Evolutionary conservation across 2,329 filamentous ascomycete species (phyloP).

Genomic region (Clarireedia monteithiana): DNA sequence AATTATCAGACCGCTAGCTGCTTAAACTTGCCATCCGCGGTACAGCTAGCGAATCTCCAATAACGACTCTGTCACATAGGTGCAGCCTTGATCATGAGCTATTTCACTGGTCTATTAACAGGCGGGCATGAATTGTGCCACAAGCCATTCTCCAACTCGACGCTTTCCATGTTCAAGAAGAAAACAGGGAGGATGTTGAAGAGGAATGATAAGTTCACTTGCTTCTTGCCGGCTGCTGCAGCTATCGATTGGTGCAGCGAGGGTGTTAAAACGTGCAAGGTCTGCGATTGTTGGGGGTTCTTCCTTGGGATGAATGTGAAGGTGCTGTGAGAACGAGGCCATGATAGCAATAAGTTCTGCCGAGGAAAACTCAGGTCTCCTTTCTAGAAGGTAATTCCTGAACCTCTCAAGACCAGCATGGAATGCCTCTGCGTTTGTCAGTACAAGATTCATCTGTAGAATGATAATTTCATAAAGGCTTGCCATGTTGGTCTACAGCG

Average conservation of each 20-base stretch:
- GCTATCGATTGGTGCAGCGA: constrained; percentile 14
- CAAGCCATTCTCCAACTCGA: constrained; percentile 15
- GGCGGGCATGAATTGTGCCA: constrained; percentile 13
- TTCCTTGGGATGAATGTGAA: constrained; percentile 13
- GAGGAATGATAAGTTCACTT: constrained; percentile 9
- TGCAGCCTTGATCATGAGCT: constrained; percentile 10
- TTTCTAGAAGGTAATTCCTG: constrained; percentile 14
- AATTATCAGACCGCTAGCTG: constrained; percentile 1
- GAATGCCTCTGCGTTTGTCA: constrained; percentile 12
- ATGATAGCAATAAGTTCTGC: constrained; percentile 15
- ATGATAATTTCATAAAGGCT: background rate
- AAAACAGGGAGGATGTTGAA: constrained; percentile 14
- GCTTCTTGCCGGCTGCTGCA: constrained; percentile 12
- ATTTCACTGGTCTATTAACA: constrained; percentile 6
- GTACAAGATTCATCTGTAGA: background rate
- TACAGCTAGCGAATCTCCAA: constrained; percentile 19
- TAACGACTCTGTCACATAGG: constrained; percentile 7
- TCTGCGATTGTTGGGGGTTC: constrained; percentile 13
- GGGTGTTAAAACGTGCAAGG: constrained; percentile 12
- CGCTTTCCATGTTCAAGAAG: constrained; percentile 16
- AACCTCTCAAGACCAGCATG: constrained; percentile 13
- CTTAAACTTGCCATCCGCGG: constrained; percentile 5
- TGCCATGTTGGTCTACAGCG: constrained; percentile 18
- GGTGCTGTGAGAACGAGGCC: constrained; percentile 14
- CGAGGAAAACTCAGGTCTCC: constrained; percentile 1